Percentiles rank a stretch among this genome's conserved stretches.
Conservation (phyloP, 2,329 filamentous ascomycete genomes). For the Furcasterigmium furcatum region DNA sequence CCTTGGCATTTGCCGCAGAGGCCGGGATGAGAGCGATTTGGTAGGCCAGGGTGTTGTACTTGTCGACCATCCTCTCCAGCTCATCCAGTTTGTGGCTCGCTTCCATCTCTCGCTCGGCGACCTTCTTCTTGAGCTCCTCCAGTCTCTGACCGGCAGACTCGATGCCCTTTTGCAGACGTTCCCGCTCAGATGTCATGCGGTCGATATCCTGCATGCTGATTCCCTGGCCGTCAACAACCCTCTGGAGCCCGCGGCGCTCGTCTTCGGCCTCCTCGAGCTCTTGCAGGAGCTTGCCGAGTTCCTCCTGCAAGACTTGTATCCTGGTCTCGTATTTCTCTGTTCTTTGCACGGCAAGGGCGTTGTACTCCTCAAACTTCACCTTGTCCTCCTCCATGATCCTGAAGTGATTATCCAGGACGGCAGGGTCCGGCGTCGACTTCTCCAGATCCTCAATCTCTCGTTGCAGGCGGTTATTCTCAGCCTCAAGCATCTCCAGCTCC, state of each 20-base stretch:
- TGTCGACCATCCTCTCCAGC: slow-evolving; percentile 84
- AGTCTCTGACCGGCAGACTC: slow-evolving; percentile 72
- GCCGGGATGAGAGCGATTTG: slow-evolving; percentile 87
- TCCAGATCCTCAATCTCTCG: slow-evolving; percentile 89
- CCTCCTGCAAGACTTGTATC: slow-evolving; percentile 78
- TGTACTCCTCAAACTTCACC: slow-evolving; percentile 94
- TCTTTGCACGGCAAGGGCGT: slow-evolving; percentile 76
- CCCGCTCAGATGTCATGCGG: slow-evolving; percentile 94
- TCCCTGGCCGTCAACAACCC: slow-evolving; percentile 85
- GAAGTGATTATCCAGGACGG: slow-evolving; percentile 82
- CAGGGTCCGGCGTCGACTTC: slow-evolving; percentile 79
- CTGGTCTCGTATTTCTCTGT: slow-evolving; percentile 85
- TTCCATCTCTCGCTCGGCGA: slow-evolving; percentile 84
- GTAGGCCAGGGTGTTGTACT: slow-evolving; percentile 92
- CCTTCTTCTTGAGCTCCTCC: slow-evolving; percentile 80
- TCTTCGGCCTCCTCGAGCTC: slow-evolving; percentile 80
- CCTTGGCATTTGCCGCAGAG: slow-evolving; percentile 81
- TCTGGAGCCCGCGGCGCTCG: slow-evolving; percentile 76
- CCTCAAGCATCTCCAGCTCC: slow-evolving; percentile 82
- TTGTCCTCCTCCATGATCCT: slow-evolving; percentile 93
- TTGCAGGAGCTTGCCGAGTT: slow-evolving; percentile 72
- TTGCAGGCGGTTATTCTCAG: slow-evolving; percentile 74
- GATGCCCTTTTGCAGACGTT: slow-evolving; percentile 85
- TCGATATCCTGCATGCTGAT: slow-evolving; percentile 98
- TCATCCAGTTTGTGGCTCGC: slow-evolving; percentile 84